A percentile compares a stretch with the other conserved stretches of the same genome.
phyloP scores from a whole-genome alignment of 2,329 filamentous ascomycete species.

The Clonostachys chloroleuca region DNA sequence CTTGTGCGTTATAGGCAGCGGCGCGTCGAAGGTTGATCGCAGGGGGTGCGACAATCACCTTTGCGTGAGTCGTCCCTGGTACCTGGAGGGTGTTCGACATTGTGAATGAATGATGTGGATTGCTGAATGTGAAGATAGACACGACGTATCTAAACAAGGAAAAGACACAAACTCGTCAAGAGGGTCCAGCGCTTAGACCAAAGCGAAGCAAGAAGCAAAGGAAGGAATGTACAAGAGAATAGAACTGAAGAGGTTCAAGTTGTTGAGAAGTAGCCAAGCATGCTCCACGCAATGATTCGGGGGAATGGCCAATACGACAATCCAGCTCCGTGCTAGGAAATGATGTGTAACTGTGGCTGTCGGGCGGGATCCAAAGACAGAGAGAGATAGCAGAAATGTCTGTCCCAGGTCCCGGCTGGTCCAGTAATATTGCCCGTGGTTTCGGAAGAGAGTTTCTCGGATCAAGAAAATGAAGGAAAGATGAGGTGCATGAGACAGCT shows the following conservation, averaged over 20 bases:
- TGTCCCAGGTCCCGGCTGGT: too few species aligned
- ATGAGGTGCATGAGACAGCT: too few species aligned
- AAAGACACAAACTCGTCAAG: not conserved
- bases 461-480: too few species aligned
- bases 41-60: constrained; percentile 48
- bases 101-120: too few species aligned
- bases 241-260: not conserved
- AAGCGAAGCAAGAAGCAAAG: not conserved
- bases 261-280: not conserved
- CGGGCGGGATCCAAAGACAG: constrained; percentile 6
- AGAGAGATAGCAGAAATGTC: constrained; percentile 6
- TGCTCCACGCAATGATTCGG: not conserved
- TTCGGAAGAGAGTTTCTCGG: too few species aligned
- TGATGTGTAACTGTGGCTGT: constrained; percentile 1
- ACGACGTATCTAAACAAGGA: too few species aligned
- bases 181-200: not conserved
- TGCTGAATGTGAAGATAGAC: too few species aligned
- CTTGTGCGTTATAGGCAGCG: constrained; percentile 50
- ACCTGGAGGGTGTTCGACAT: too few species aligned
- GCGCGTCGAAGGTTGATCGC: constrained; percentile 55
- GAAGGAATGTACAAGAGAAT: not conserved
- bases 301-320: not conserved
- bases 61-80: constrained; percentile 24
- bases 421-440: too few species aligned
- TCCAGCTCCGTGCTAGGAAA: constrained; percentile 4